Base-by-base conservation (phyloP, 176 grass and related monocot species). In the Avena atlantica region DNA sequence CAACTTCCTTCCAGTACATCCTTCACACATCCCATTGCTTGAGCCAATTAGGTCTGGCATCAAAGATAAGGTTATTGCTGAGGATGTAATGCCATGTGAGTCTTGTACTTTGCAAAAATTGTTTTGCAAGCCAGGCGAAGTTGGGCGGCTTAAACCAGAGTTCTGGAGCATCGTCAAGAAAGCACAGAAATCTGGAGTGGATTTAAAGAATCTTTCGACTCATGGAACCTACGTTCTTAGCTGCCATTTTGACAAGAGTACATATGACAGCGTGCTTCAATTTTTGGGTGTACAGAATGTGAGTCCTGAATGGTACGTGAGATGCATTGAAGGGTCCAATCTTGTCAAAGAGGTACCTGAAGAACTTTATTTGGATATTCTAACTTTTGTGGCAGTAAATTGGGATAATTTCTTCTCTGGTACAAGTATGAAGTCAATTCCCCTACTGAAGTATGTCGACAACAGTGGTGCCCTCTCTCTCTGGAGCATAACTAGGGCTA, bases 211-310 rank as follows among this genome's bases (percentile, higher is more conserved):
- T 61, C 42, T 92, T 12, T 90, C 81, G 6, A 92, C 88, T 5
- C 92, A 94, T 78, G 94, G 92, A 58, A 84, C 79, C 21, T 89
- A 90, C 25, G 65, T 97, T 53, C 57, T 97, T 20, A 92, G 92
- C 42, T 87, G 55, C 75, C 75, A 84, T 59, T 92, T 94, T 69
- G 94, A 97, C 77, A 87, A 42, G 4, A 16, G 44, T 63, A 61
- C 37, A n/a, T 94, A 88, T 64, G 50, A 85, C 25, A 69, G 77
- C 12, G 85, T 90, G 1, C 84, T 97, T 62, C 11, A 7, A 12
- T 97, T 90, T 89, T 71, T 97, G 0, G 94, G 42, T 64, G 70
- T 97, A 14, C 50, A 68, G 13, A 83, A 47, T 4, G 89, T 97
- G 52, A 51, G 44, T 19, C 4, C 31, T 79, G 53, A 77, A 66